phyloP scores from a whole-genome alignment of 1,139 yeast genomes.

The Geotrichum macrosporum region DNA sequence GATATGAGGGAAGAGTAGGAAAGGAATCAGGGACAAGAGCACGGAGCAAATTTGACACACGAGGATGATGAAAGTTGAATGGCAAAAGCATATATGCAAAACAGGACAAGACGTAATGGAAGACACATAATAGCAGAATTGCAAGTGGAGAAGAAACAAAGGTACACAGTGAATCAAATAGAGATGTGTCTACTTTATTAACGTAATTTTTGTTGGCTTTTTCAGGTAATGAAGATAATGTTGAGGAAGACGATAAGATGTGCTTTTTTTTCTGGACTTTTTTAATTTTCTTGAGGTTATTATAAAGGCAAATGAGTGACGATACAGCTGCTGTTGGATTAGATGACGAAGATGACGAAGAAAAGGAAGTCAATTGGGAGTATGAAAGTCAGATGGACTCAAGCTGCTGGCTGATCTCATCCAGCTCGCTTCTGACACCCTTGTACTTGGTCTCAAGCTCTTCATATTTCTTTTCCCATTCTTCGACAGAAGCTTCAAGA shows the following conservation, averaged over 20 bases:
- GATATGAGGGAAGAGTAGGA: not conserved
- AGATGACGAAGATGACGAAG: not conserved
- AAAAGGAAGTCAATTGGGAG: not conserved
- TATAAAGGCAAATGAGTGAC: conserved; percentile 5
- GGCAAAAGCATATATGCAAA: conserved; percentile 6
- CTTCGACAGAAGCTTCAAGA: conserved; percentile 87
- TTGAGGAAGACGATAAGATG: not conserved
- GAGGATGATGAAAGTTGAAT: not conserved
- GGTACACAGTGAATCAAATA: not conserved
- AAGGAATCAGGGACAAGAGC: not conserved
- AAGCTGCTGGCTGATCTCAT: conserved; percentile 89
- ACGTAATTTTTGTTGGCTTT: not conserved
- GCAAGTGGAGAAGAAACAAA: conserved; percentile 7
- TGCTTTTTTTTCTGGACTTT: not conserved
- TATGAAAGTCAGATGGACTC: conserved; percentile 56
- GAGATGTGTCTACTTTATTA: not conserved
- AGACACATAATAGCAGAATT: not conserved
- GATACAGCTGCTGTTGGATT: conserved; percentile 5
- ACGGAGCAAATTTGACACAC: not conserved
- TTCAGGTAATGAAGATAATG: not conserved
- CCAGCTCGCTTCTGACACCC: conserved; percentile 84
- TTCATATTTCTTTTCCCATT: conserved; percentile 87
- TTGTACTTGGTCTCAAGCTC: conserved; percentile 78
- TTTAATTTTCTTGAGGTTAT: conserved; percentile 4
- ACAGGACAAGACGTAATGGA: not conserved